Evolutionary conservation across 2,329 filamentous ascomycete species (phyloP), one percentile per base, ranked within the genome.

Genomic region (Sporothrix humicola): DNA sequence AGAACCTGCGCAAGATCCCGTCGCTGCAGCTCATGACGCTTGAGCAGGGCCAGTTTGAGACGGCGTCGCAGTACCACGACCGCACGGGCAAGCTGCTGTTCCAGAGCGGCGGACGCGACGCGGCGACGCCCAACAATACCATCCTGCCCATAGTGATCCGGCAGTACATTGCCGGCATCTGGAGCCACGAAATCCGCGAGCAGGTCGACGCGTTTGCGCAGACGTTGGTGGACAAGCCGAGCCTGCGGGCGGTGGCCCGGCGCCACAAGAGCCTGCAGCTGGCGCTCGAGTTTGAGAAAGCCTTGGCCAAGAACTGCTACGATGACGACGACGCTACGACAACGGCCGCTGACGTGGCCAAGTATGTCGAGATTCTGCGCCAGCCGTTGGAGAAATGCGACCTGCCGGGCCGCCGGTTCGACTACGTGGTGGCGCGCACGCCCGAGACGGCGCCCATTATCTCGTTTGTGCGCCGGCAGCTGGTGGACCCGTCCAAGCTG

Each of bases 231-330:
- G 76, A 75, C 9, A 72, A 73, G 15, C 75, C 77, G 3, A 80
- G 77, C 13, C 77, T 90, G 17, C 81, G 80, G 20, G 82, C 82
- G 2, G 79, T 87, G 6, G 82, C 84, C 1, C 83, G 83, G 72
- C 82, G 82, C 50, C 89, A 91, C 79, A 87, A 87, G 78, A 84
- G 83, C 69, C 79, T 90, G 17, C 86, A 90, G 76, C 83, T 91
- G 42, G 87, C 85, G 5, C 78, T 80, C 26, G 87, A 90, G 68
- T 87, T 90, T 73, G 85, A 89, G 76, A 83, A 81, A 73, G 88
- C 87, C 2, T 77, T 90, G 2, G 82, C 84, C 23, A 85, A 85
- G 48, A 81, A 82, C 12, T 72, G 85, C 1, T 91, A 89, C 75
- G 78, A 81, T 0, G 79, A 80, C 2, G 61, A 26, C 8, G 71